Evolutionary conservation across 805 yeast species (phyloP).

Genomic region (Starmerella roubikii): DNA sequence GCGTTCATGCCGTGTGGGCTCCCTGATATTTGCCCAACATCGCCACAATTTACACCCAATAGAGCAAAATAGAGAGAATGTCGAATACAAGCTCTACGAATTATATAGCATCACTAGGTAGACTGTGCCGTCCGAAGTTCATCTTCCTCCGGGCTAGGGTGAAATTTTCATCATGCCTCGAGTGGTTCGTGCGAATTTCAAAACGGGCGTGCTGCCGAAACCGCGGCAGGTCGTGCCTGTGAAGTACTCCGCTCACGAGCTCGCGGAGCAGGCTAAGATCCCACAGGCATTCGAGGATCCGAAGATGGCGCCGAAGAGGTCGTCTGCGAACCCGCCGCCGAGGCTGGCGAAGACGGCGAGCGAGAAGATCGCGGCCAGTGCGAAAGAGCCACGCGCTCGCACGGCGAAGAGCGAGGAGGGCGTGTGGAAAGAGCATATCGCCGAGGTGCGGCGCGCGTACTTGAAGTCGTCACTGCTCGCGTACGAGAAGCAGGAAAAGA

Average conservation of each 20-base stretch:
- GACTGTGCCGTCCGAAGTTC: too few species aligned
- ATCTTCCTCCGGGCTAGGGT: too few species aligned
- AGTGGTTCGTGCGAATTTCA: slow-evolving; percentile 30
- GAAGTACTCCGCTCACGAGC: slow-evolving; percentile 24
- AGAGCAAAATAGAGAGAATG: too few species aligned
- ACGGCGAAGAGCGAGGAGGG: slow-evolving; percentile 23
- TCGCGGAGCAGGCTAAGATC: slow-evolving; percentile 32
- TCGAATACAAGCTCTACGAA: too few species aligned
- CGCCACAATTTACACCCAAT: too few species aligned
- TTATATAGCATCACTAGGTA: too few species aligned
- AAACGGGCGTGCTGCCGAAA: slow-evolving; percentile 72
- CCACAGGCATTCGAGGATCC: slow-evolving; percentile 60
- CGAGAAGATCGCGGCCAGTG: slow-evolving; percentile 43
- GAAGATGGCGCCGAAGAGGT: slow-evolving; percentile 48
- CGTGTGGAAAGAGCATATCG: slow-evolving; percentile 37
- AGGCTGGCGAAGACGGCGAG: slow-evolving; percentile 38
- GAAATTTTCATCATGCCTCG: slow-evolving; percentile 10
- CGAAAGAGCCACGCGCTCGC: slow-evolving; percentile 23
- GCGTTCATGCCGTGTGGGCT: slow-evolving; percentile 48
- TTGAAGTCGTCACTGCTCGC: slow-evolving; percentile 46
- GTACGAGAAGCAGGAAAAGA: slow-evolving; percentile 38
- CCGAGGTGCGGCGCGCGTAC: slow-evolving; percentile 61
- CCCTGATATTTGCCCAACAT: too few species aligned
- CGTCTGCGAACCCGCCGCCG: slow-evolving; percentile 39
- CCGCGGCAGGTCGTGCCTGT: slow-evolving; percentile 65